Evolutionary conservation across 108 stramenopile genomes (phyloP).

Genomic region (Nannochloropsis oceanica): DNA sequence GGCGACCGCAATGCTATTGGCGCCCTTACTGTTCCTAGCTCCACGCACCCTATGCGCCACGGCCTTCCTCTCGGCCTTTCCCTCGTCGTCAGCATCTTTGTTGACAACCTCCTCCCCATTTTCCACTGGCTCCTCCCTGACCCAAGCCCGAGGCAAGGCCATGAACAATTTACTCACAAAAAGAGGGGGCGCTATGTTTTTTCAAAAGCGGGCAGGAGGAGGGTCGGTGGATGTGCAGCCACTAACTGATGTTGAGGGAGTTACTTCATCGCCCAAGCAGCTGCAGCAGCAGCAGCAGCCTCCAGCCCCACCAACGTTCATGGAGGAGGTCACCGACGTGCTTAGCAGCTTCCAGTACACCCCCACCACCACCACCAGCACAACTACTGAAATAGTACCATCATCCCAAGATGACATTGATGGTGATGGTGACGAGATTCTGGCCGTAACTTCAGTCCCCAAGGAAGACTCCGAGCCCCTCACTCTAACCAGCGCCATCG

Average conservation of each 20-base stretch:
- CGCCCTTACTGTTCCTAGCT: background rate
- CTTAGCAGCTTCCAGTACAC: background rate
- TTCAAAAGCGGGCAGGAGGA: background rate
- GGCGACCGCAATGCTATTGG: background rate
- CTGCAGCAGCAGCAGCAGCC: background rate
- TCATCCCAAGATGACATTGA: too few relatives aligned
- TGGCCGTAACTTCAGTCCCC: too few relatives aligned
- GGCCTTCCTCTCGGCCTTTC: background rate
- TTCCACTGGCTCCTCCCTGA: background rate
- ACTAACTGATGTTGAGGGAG: background rate
- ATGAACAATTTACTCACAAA: background rate
- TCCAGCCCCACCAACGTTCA: background rate
- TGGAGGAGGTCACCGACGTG: background rate
- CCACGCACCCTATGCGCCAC: background rate
- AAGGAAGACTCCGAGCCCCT: background rate
- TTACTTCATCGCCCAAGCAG: background rate
- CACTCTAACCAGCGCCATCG: slow-evolving; percentile 46
- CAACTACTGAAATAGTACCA: too few relatives aligned
- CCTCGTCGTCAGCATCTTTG: background rate
- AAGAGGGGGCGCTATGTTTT: background rate
- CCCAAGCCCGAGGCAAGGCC: background rate
- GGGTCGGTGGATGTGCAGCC: background rate
- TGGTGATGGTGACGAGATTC: too few relatives aligned
- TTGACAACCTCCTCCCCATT: background rate
- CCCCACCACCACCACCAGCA: too few relatives aligned